Evolutionary conservation across 225 moss, liverwort and hornwort species (phyloP), one percentile per base, ranked within the genome.

Genomic region (Pleurozium schreberi): DNA sequence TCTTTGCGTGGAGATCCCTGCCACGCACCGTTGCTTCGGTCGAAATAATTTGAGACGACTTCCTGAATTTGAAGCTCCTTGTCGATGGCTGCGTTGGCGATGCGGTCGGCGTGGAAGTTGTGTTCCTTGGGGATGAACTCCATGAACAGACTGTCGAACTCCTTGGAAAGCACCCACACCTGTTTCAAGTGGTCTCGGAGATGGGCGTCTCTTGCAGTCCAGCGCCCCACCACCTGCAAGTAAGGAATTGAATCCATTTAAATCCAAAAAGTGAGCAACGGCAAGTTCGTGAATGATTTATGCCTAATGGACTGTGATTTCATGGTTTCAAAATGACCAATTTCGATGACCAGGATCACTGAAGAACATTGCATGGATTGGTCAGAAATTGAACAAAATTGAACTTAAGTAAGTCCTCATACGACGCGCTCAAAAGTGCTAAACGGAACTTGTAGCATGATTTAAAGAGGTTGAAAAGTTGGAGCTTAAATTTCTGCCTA

Each of bases 21-120:
- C 89, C 87, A 84, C 15, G 60, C 62, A 8, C 12, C 43, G 14
- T 43, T 65, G 80, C 60, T 80, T 43, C 75, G 83, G 53, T 93
- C 86, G 57, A 93, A 88, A 43, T 87, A 90, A 17, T 84, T 84
- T 4, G 88, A 69, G 26, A 87, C 87, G 8, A 88, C 88, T 81
- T 90, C 87, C 75, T 88, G 86, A 70, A 93, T 90, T 70, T 91
- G 90, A 8, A 91, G 86, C 88, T 91, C 91, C 62, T 93, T 91
- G 77, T 91, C 90, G 11, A 91, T 89, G 36, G 88, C 87, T 81
- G 75, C 81, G 66, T 91, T 89, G 43, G 91, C 90, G 69, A 93
- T 90, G 88, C 88, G 64, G 86, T 91, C 88, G 47, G 89, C 90
- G 64, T 87, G 85, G 33, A 88, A 47, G 75, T 91, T 93, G 43